phyloP scores from a whole-genome alignment of 2,329 filamentous ascomycete genomes.

The Exophiala spinifera region DNA sequence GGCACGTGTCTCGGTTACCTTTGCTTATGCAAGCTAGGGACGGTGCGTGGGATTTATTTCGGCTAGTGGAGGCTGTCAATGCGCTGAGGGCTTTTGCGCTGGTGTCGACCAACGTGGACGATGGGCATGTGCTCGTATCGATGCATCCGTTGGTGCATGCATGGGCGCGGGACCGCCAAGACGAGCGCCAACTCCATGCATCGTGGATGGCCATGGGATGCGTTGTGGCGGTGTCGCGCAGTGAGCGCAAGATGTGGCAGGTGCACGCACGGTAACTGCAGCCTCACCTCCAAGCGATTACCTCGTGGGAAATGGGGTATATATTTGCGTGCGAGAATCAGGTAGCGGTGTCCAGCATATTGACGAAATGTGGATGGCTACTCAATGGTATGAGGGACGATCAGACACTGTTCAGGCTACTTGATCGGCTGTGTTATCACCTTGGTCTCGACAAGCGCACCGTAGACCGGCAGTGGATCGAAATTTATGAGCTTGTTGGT shows the following conservation, averaged over 20 bases:
- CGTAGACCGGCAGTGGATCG: no score
- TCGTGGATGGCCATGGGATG: constrained; percentile 27
- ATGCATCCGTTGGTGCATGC: constrained; percentile 39
- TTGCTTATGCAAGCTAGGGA: constrained; percentile 20
- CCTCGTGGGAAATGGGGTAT: constrained; percentile 8
- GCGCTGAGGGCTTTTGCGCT: constrained; percentile 34
- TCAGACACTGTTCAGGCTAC: no score
- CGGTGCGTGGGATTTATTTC: constrained; percentile 31
- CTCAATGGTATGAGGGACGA: neutral
- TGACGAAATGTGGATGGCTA: constrained; percentile 9
- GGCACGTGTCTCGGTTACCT: constrained; percentile 26
- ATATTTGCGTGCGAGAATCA: constrained; percentile 2
- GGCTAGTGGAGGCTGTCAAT: constrained; percentile 30
- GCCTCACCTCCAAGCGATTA: constrained; percentile 19
- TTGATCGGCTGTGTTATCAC: no score
- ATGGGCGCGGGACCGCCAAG: constrained; percentile 35
- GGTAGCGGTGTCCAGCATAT: constrained; percentile 8
- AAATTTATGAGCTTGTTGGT: no score
- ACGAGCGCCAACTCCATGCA: constrained; percentile 20
- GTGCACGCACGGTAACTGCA: constrained; percentile 10
- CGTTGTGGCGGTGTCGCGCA: constrained; percentile 16
- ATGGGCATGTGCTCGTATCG: constrained; percentile 27
- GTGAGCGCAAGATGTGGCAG: constrained; percentile 6
- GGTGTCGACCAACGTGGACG: constrained; percentile 19
- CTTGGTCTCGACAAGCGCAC: no score